A percentile compares a stretch with the other conserved stretches of the same genome.
These are phyloP conservation scores for Babesia bigemina DNA, from an alignment of 169 alveolate species.

Conservation along the genomic window DNA sequence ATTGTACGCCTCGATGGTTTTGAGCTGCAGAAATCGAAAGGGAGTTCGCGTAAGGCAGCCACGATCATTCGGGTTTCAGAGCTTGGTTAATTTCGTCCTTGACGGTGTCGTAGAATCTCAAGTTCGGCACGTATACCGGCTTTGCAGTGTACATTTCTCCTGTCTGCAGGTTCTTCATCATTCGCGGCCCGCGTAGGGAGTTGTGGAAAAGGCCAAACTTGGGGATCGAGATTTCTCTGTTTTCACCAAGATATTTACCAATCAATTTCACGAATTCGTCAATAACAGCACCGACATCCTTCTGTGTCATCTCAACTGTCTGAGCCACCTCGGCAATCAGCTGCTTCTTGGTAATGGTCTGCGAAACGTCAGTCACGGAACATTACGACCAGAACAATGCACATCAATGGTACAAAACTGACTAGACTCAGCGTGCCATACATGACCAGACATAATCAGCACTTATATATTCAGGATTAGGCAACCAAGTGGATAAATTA, in stretches of 20 bases:
- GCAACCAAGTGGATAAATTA: neutral
- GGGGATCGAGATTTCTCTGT: slow-evolving; percentile 57
- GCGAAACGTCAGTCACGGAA: neutral
- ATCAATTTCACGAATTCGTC: slow-evolving; percentile 55
- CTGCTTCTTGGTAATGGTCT: slow-evolving; percentile 60
- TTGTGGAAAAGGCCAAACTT: slow-evolving; percentile 68
- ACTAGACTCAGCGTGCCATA: neutral
- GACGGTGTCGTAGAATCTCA: slow-evolving; percentile 63
- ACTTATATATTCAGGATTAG: neutral
- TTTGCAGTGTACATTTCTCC: slow-evolving; percentile 66
- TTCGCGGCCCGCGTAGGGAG: slow-evolving; percentile 60
- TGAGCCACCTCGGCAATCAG: slow-evolving; percentile 61
- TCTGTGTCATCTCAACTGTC: slow-evolving; percentile 62
- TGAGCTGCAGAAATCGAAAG: no score
- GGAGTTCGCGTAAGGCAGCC: no score
- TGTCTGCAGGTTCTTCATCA: slow-evolving; percentile 66
- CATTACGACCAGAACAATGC: neutral
- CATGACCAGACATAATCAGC: neutral
- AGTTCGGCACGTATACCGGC: slow-evolving; percentile 67
- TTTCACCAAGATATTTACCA: slow-evolving; percentile 36
- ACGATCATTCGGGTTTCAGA: slow-evolving; percentile 11
- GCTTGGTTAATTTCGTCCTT: slow-evolving; percentile 48
- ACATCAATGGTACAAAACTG: neutral
- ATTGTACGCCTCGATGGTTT: no score
- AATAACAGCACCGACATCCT: slow-evolving; percentile 62